Percentiles rank a stretch among this genome's conserved stretches.
Evolutionary conservation across 306 rosid species (phyloP).

Genomic region (Ormosia emarginata): DNA sequence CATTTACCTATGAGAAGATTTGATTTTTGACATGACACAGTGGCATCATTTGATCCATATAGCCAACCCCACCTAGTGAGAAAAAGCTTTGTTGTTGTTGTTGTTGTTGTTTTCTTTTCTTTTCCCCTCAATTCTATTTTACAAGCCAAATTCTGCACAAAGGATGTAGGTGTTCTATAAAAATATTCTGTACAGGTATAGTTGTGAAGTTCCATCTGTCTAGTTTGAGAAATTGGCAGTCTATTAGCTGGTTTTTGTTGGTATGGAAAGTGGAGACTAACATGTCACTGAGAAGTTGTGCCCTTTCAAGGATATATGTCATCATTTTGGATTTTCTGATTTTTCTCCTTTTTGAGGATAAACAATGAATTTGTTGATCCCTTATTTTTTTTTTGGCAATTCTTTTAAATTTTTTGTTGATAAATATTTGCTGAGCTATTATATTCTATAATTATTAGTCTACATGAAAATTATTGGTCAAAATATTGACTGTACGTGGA

Average conservation of each 20-base stretch:
- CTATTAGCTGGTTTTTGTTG: conserved; percentile 5
- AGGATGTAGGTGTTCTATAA: not conserved
- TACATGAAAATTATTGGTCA: not conserved
- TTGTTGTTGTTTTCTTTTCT: not conserved
- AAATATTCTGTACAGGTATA: not conserved
- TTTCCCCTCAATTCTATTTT: not conserved
- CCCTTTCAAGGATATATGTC: not conserved
- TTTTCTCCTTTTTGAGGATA: not conserved
- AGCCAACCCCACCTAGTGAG: too few species aligned
- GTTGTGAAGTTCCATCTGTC: not conserved
- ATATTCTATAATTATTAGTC: not conserved
- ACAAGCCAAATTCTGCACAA: not conserved
- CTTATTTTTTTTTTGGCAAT: not conserved
- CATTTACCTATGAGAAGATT: too few species aligned
- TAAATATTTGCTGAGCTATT: not conserved
- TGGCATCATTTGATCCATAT: too few species aligned
- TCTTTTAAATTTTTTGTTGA: not conserved
- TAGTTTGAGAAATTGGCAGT: not conserved
- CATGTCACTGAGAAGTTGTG: not conserved
- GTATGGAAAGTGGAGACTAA: not conserved
- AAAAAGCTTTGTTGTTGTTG: too few species aligned
- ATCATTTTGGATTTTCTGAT: not conserved
- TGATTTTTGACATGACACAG: too few species aligned
- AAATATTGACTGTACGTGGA: not conserved
- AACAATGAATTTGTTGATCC: not conserved